These are phyloP conservation scores for Thraustotheca clavata DNA, from an alignment of 352 stramenopile species.

Conservation along the genomic window DNA sequence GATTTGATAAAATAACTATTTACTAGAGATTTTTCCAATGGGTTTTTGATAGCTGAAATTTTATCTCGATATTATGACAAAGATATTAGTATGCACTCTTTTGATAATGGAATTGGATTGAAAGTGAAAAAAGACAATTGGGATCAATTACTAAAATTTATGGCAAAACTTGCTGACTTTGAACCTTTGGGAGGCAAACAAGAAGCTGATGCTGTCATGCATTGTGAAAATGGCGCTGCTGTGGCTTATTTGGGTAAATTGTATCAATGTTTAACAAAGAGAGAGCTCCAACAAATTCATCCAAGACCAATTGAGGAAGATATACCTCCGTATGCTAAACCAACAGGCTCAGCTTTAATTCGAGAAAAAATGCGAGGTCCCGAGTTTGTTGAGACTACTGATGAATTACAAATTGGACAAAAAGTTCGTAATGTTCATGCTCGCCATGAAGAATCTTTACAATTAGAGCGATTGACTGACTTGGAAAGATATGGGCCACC, in stretches of 20 bases:
- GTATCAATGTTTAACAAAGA: conserved; percentile 87
- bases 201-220: conserved; percentile 80
- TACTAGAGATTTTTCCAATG: conserved; percentile 79
- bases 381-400: conserved; percentile 59
- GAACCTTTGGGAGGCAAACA: conserved; percentile 41
- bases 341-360: conserved; percentile 74
- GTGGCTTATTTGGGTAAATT: conserved; percentile 80
- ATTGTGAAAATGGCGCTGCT: conserved; percentile 83
- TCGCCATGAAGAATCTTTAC: conserved; percentile 70
- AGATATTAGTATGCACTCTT: conserved; percentile 89
- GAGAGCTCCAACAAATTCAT: conserved; percentile 50
- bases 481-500: background rate
- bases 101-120: conserved; percentile 87
- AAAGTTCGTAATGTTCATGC: conserved; percentile 52
- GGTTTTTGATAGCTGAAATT: conserved; percentile 89
- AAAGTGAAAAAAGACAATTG: conserved; percentile 90
- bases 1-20: background rate
- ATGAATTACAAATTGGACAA: conserved; percentile 57
- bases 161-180: conserved; percentile 58
- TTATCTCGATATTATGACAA: conserved; percentile 89
- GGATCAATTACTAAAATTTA: conserved; percentile 80
- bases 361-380: conserved; percentile 69
- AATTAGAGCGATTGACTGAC: conserved; percentile 55
- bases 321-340: conserved; percentile 74
- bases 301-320: conserved; percentile 29